Conservation (phyloP, 169 alveolate genomes). For the Cryptosporidium viatorum region DNA sequence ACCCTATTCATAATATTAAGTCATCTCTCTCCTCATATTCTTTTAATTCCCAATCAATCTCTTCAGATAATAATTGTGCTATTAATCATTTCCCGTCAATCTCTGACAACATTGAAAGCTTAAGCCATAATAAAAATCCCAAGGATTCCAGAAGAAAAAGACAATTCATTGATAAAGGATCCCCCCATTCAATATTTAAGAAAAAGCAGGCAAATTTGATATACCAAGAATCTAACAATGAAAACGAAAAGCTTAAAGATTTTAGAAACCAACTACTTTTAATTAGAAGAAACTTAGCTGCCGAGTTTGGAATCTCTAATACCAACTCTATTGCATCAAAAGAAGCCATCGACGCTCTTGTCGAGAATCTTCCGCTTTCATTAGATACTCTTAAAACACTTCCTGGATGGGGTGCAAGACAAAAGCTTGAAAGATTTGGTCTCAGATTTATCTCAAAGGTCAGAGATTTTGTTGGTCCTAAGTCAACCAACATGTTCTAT, state of each 20-base stretch:
- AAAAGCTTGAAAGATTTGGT: slow-evolving; percentile 58
- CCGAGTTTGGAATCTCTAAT: slow-evolving; percentile 37
- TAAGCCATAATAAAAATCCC: neutral
- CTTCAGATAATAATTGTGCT: neutral
- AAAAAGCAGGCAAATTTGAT: slow-evolving; percentile 2
- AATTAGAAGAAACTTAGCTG: slow-evolving; percentile 58
- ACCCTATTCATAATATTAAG: too few species aligned
- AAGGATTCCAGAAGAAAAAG: slow-evolving; percentile 25
- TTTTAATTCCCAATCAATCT: neutral
- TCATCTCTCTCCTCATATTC: neutral
- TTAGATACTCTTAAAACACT: slow-evolving; percentile 26
- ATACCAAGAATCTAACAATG: neutral
- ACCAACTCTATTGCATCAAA: slow-evolving; percentile 66
- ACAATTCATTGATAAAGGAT: neutral
- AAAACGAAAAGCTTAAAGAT: slow-evolving; percentile 19
- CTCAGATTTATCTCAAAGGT: slow-evolving; percentile 42
- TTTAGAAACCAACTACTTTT: slow-evolving; percentile 46
- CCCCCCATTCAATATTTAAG: slow-evolving; percentile 6
- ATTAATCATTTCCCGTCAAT: neutral
- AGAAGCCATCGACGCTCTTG: slow-evolving; percentile 66
- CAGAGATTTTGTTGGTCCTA: slow-evolving; percentile 44
- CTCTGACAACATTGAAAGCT: neutral
- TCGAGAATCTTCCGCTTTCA: slow-evolving; percentile 35
- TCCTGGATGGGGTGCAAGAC: slow-evolving; percentile 75
- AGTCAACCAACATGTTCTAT: neutral